Evolutionary conservation across 2,329 filamentous ascomycete species (phyloP), one percentile per base, ranked within the genome.

Genomic region (Aaosphaeria arxii): DNA sequence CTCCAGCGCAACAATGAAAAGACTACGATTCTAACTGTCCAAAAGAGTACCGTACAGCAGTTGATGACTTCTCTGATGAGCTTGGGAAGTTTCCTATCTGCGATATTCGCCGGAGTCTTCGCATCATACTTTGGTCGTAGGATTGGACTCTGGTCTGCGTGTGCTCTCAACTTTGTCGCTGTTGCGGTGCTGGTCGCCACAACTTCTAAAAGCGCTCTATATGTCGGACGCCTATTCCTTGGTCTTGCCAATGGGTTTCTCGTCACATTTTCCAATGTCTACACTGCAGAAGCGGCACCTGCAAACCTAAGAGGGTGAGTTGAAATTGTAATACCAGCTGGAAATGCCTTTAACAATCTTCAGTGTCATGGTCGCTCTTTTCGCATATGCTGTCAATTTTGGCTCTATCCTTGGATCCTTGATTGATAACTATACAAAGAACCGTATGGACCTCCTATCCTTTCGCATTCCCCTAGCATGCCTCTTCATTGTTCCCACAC

Each of bases 231-330:
- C 1, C 58, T 78, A 13, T 17, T 40, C 7, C 7, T 40, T 11
- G 39, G 39, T 28, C 7, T 44, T 24, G n/a, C n/a, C 30, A 53
- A 53, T 29, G 51, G 51, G 3, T 73, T 78, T 55, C 73, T 79
- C 57, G 77, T 80, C 74, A 80, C 77, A 4, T 80, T 75, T 51
- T 71, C 71, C 1, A 74, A 76, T 47, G 60, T 77, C 1, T 75
- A 74, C 55, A 67, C 77, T 5, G 71, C 73, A 7, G 77, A 79
- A 29, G 45, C 41, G 1, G 41, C 42, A 3, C 51, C 51, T 11
- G 42, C 51, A n/a, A 48, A 53, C 36, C 36, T 53, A 28, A 45
- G 76, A 6, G 76, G 33, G 33, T 36, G n/a, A 36, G 33, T 9
- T n/a, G n/a, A n/a, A 9, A 9, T 36, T 36, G 33, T n/a, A 9